Evolutionary conservation across 352 stramenopile species (phyloP).

Genomic region (Phytophthora litchii): DNA sequence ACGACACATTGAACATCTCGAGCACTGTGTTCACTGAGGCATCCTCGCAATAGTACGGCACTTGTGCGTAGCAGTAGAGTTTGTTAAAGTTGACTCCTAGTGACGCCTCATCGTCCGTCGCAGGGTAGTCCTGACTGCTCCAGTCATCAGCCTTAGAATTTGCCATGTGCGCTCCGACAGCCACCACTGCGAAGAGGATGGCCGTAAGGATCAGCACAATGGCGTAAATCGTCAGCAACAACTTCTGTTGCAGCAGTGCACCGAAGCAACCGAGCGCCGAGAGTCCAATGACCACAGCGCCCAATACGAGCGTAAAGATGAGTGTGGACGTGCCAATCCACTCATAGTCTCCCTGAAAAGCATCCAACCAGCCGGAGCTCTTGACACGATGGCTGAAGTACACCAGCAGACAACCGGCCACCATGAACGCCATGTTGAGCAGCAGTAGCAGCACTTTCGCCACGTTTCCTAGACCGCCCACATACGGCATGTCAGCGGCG

Average conservation of each 20-base stretch:
- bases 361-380: slow-evolving; percentile 71
- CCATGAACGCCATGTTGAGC: slow-evolving; percentile 87
- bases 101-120: slow-evolving; percentile 46
- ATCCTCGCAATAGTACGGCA: slow-evolving; percentile 79
- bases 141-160: slow-evolving; percentile 64
- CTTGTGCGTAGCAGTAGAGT: slow-evolving; percentile 82
- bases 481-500: slow-evolving; percentile 48
- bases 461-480: slow-evolving; percentile 66
- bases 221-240: slow-evolving; percentile 76
- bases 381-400: slow-evolving; percentile 82
- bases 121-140: slow-evolving; percentile 49
- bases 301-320: slow-evolving; percentile 70
- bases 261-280: slow-evolving; percentile 74
- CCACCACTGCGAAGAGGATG: slow-evolving; percentile 69
- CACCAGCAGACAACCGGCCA: slow-evolving; percentile 74
- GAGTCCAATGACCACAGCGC: slow-evolving; percentile 70
- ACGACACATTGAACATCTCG: slow-evolving; percentile 56
- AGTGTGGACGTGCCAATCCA: slow-evolving; percentile 72
- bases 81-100: slow-evolving; percentile 78
- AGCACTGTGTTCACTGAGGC: slow-evolving; percentile 52
- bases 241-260: slow-evolving; percentile 67
- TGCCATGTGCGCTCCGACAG: slow-evolving; percentile 58
- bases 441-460: slow-evolving; percentile 83
- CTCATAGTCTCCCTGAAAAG: slow-evolving; percentile 70
- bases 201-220: slow-evolving; percentile 65